Evolutionary conservation across 768 basidiomycete genomes (phyloP).

Genomic region (Termitomyces sp.): DNA sequence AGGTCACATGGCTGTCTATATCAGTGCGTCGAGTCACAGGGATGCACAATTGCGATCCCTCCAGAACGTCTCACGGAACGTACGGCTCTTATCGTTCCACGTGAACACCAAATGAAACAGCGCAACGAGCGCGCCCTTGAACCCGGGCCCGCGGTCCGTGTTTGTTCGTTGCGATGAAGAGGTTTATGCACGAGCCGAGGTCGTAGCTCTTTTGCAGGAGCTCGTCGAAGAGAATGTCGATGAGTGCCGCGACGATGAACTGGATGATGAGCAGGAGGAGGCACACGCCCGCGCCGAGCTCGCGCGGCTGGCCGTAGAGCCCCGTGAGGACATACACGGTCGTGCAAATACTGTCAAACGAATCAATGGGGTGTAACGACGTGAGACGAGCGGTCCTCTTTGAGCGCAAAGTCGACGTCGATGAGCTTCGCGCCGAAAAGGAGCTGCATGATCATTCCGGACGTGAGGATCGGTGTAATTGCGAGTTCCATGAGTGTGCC

Average conservation of each 20-base stretch:
- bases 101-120: constrained; percentile 98
- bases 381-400: constrained; percentile 73
- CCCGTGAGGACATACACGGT: constrained; percentile 97
- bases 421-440: constrained; percentile 96
- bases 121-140: constrained; percentile 94
- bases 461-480: constrained; percentile 95
- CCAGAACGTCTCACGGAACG: constrained; percentile 97
- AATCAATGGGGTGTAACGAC: not conserved
- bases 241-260: constrained; percentile 88
- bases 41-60: too few relatives aligned
- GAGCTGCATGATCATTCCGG: constrained; percentile 99
- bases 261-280: constrained; percentile 96
- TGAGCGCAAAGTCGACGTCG: constrained; percentile 94
- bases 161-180: constrained; percentile 99
- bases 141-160: constrained; percentile 97
- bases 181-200: constrained; percentile 96
- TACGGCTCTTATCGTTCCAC: constrained; percentile 97
- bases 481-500: constrained; percentile 99
- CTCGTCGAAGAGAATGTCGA: constrained; percentile 97
- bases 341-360: constrained; percentile 75
- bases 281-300: constrained; percentile 95
- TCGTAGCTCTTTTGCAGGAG: constrained; percentile 99
- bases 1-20: too few relatives aligned
- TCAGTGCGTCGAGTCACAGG: too few relatives aligned
- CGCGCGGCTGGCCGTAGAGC: constrained; percentile 90